phyloP scores from a whole-genome alignment of 73 alveolate species.

The Urostyla sp. region DNA sequence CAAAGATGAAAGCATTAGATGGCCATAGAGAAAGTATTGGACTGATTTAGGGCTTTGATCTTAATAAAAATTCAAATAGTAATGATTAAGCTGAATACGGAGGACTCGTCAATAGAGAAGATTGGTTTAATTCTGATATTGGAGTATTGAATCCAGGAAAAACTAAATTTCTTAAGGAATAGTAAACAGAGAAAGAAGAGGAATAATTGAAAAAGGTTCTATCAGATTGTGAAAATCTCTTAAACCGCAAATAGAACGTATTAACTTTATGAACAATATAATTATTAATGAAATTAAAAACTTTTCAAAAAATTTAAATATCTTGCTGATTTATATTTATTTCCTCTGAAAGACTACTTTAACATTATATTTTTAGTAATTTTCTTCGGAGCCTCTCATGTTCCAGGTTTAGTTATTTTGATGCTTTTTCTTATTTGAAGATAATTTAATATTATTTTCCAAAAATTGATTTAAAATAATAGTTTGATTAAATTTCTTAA shows the following conservation, averaged over 20 bases:
- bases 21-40: slow-evolving; percentile 55
- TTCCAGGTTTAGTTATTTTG: background rate
- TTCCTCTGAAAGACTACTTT: background rate
- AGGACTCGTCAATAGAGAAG: slow-evolving; percentile 26
- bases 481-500: too few species aligned
- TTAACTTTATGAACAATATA: slow-evolving; percentile 25
- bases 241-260: slow-evolving; percentile 36
- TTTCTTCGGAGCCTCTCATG: background rate
- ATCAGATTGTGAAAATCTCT: slow-evolving; percentile 34
- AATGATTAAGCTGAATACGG: slow-evolving; percentile 28
- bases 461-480: too few species aligned
- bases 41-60: background rate
- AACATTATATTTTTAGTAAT: background rate
- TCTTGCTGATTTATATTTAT: background rate
- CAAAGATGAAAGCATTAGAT: slow-evolving; percentile 45
- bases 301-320: too few species aligned
- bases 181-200: slow-evolving; percentile 30
- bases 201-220: slow-evolving; percentile 12
- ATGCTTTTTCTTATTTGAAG: background rate
- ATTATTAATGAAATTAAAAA: background rate
- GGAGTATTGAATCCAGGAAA: slow-evolving; percentile 24
- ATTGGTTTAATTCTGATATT: slow-evolving; percentile 34
- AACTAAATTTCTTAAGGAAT: slow-evolving; percentile 1
- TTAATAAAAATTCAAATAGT: background rate
- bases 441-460: slow-evolving; percentile 24